Conservation (phyloP, 768 basidiomycete species). For the Fibroporia radiculosa region DNA sequence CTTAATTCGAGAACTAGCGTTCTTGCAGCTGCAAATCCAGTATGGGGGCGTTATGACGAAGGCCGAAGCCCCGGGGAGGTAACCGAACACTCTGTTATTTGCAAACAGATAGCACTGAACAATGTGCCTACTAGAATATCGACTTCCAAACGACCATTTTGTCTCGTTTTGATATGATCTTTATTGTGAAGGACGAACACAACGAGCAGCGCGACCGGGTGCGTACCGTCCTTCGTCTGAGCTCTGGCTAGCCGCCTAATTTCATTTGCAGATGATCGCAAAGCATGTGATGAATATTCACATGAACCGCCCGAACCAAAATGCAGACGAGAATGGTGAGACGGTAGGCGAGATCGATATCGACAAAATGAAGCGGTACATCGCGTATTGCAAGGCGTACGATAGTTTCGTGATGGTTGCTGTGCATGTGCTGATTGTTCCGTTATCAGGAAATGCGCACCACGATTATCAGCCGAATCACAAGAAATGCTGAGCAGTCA, state of each 20-base stretch:
- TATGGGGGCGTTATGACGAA: constrained; percentile 96
- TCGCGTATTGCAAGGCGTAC: constrained; percentile 92
- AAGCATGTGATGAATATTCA: constrained; percentile 98
- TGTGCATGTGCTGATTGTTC: too few relatives aligned
- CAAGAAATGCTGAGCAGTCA: constrained; percentile 96
- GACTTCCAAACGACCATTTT: constrained; percentile 98
- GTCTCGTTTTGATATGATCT: constrained; percentile 99
- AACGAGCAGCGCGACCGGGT: constrained; percentile 90
- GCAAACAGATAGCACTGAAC: background rate
- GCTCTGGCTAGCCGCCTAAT: constrained; percentile 3
- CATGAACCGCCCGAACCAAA: constrained; percentile 81
- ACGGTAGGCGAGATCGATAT: constrained; percentile 84
- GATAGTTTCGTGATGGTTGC: too few relatives aligned
- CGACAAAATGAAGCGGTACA: constrained; percentile 98
- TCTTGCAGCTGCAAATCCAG: constrained; percentile 94
- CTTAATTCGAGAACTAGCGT: constrained; percentile 95
- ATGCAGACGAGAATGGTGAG: constrained; percentile 53
- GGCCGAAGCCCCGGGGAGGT: constrained; percentile 94
- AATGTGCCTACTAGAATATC: constrained; percentile 56
- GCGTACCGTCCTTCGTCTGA: constrained; percentile 15
- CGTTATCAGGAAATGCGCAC: constrained; percentile 97
- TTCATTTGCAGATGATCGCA: constrained; percentile 69
- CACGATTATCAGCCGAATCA: constrained; percentile 86
- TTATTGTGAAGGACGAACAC: constrained; percentile 97
- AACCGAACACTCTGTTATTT: constrained; percentile 5